Conservation (phyloP, 306 rosid genomes). For the Alnus glutinosa region DNA sequence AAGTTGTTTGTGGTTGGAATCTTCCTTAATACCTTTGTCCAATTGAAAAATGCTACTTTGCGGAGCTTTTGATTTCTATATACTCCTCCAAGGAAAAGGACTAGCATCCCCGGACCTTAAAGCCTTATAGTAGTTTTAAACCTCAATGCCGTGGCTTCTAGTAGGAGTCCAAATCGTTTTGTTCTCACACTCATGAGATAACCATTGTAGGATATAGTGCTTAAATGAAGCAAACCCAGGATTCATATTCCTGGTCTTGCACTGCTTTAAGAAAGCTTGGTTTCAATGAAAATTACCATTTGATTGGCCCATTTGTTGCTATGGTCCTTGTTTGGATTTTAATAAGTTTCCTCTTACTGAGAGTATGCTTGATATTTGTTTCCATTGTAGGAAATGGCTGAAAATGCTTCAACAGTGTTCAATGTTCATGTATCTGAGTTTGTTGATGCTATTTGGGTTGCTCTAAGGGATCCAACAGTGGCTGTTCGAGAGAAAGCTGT, state of each 20-base stretch:
- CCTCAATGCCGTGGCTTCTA: background rate
- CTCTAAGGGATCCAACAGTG: conserved; percentile 87
- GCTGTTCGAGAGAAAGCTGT: conserved; percentile 96
- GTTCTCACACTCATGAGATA: background rate
- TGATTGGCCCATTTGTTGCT: background rate
- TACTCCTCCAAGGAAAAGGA: background rate
- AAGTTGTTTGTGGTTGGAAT: background rate
- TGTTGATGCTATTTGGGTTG: conserved; percentile 98
- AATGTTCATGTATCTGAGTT: conserved; percentile 97
- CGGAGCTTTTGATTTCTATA: background rate
- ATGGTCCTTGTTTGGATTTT: conserved; percentile 15
- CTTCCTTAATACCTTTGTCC: background rate
- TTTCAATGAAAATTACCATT: background rate
- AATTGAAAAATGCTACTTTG: background rate
- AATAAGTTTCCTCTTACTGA: conserved; percentile 3
- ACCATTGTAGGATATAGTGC: background rate
- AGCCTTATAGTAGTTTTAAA: background rate
- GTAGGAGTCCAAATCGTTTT: background rate
- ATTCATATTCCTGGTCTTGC: background rate
- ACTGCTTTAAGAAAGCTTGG: background rate
- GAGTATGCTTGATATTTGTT: conserved; percentile 25
- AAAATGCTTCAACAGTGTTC: conserved; percentile 94
- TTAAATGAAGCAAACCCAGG: background rate
- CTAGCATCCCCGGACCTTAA: background rate
- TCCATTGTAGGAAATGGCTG: conserved; percentile 90